Evolutionary conservation across 2,329 filamentous ascomycete genomes (phyloP).

Genomic region (Aspergillus awamori): DNA sequence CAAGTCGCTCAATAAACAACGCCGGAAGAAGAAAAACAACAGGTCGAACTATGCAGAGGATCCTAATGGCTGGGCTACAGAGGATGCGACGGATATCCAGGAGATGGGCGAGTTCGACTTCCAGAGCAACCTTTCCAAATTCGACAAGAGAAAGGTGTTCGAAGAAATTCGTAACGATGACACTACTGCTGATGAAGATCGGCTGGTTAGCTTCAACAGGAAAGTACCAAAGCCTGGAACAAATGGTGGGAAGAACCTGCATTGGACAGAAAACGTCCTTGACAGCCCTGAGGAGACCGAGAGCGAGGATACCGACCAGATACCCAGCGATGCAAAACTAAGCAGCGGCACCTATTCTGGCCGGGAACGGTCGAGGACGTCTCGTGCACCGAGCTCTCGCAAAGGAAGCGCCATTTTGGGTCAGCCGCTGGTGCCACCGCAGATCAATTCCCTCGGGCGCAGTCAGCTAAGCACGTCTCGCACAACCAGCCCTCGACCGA

Average conservation of each 20-base stretch:
- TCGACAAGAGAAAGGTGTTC: constrained; percentile 90
- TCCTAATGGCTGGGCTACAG: constrained; percentile 89
- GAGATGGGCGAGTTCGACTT: constrained; percentile 96
- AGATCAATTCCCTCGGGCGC: constrained; percentile 39
- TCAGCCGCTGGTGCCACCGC: constrained; percentile 40
- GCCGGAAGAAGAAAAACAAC: constrained; percentile 50
- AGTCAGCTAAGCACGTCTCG: constrained; percentile 41
- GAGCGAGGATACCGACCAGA: constrained; percentile 62
- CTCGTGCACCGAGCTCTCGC: constrained; percentile 42
- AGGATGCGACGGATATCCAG: constrained; percentile 92
- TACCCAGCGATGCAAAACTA: constrained; percentile 44
- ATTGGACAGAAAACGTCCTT: constrained; percentile 89
- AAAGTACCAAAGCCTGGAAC: constrained; percentile 65
- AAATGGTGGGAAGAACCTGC: constrained; percentile 82
- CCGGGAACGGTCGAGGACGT: constrained; percentile 44
- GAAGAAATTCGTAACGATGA: constrained; percentile 90
- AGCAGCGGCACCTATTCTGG: constrained; percentile 52
- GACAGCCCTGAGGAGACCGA: constrained; percentile 73
- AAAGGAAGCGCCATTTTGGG: constrained; percentile 47
- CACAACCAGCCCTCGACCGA: constrained; percentile 44
- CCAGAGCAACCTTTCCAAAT: constrained; percentile 83
- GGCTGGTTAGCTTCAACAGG: constrained; percentile 89
- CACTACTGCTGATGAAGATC: constrained; percentile 81
- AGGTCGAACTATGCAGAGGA: constrained; percentile 52
- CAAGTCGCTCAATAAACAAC: constrained; percentile 38